Evolutionary conservation across 2,329 filamentous ascomycete genomes (phyloP), one percentile per base, ranked within the genome.

Genomic region (Aspergillus nomiae): DNA sequence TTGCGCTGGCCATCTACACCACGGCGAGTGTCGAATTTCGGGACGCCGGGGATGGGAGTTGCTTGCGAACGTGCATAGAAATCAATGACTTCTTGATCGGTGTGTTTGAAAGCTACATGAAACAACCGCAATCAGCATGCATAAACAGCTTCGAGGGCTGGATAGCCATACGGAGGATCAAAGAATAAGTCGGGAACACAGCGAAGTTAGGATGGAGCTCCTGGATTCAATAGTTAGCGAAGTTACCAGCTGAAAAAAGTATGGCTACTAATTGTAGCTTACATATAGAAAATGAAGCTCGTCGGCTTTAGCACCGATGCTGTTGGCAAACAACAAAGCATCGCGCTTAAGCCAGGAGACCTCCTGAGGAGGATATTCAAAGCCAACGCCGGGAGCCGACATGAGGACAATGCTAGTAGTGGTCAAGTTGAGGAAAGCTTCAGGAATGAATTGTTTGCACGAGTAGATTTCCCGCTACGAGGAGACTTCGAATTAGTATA

Each of bases 221-320:
- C 92, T 94, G 68, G 0, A 59, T 30, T 54, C 8, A 61, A 41
- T 63, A 56, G 21, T 60, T 28, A 43, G 41, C 36, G 10, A 9
- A 24, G 12, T 19, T 3, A 30, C 10, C 9, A 8, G 34, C 2
- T 2, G 21, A 32, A 12, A 12, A 12, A 19, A 14, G 8, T n/a
- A 21, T 21, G 46, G 48, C 32, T 21, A 21, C 32, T 21, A 21
- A 45, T 46, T n/a, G 9, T 4, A 24, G 74, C 86, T 64, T 84
- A 95, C 92, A 73, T 93, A 97, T 80, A 97, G 89, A 76, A 94
- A 96, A 76, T 97, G 92, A 73, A 97, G 87, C 83, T 97, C 94
- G 71, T 96, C 89, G n/a, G 86, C 85, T 14, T 87, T 94, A 74
- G 86, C 89, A 61, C 94, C 94, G 76, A 97, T 94, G 81, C 90